Percentiles rank a stretch among this genome's conserved stretches.
Conservation (phyloP, 1,284 basidiomycete species). For the Ganoderma meredithae region DNA sequence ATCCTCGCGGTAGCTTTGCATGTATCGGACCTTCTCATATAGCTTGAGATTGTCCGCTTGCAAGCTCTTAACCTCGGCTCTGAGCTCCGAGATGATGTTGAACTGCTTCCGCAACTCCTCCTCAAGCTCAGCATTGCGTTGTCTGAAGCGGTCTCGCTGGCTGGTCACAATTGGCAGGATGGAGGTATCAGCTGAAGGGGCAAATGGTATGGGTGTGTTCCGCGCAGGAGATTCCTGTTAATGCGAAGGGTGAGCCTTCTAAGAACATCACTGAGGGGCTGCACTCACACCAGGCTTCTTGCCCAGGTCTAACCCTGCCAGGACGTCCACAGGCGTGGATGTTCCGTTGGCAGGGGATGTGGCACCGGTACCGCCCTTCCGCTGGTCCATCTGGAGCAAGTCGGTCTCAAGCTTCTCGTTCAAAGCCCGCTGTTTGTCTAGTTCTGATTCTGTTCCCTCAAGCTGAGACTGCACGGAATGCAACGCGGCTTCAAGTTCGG, state of each 20-base stretch:
- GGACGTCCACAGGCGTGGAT: constrained; percentile 45
- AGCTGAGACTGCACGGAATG: constrained; percentile 67
- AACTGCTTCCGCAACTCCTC: constrained; percentile 97
- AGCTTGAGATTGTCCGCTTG: constrained; percentile 94
- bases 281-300: constrained; percentile 49
- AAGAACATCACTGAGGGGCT: background rate
- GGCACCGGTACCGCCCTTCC: constrained; percentile 43
- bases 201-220: constrained; percentile 71
- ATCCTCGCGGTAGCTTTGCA: constrained; percentile 91
- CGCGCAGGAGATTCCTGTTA: constrained; percentile 53
- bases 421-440: constrained; percentile 79
- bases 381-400: constrained; percentile 80
- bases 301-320: constrained; percentile 80
- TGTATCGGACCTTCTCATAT: constrained; percentile 96
- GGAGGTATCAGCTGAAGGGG: constrained; percentile 83
- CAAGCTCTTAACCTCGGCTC: constrained; percentile 74
- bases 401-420: constrained; percentile 95
- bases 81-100: constrained; percentile 90
- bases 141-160: constrained; percentile 94
- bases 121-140: constrained; percentile 95
- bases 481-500: constrained; percentile 78
- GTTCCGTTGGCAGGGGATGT: constrained; percentile 29
- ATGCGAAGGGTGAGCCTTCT: background rate
- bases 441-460: constrained; percentile 65
- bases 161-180: constrained; percentile 96